Percentiles rank a stretch among this genome's conserved stretches.
Conservation (phyloP, 1,284 basidiomycete genomes). For the Golubevia pallescens region DNA sequence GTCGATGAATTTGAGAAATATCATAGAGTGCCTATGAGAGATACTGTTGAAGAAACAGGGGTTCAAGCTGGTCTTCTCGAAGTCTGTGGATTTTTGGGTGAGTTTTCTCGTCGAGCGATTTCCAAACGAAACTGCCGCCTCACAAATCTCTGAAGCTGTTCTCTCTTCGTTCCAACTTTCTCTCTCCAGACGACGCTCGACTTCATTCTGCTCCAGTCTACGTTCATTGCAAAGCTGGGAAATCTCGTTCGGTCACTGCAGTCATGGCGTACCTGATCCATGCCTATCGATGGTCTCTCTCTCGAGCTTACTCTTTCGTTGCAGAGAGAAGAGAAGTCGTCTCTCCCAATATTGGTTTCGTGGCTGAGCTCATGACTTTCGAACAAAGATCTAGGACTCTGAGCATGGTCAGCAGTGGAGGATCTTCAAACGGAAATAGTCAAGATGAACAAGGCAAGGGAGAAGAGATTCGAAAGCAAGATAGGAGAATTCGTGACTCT, state of each 20-base stretch:
- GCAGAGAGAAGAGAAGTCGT: conserved; percentile 87
- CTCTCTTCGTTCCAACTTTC: neutral
- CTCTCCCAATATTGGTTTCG: conserved; percentile 97
- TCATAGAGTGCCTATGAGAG: conserved; percentile 85
- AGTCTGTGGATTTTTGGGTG: conserved; percentile 84
- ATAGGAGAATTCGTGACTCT: no score
- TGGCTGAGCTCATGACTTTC: conserved; percentile 93
- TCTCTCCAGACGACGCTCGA: conserved; percentile 81
- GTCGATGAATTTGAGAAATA: conserved; percentile 78
- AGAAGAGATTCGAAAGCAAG: no score
- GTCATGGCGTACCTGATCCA: conserved; percentile 97
- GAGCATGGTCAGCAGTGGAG: no score
- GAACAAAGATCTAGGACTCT: no score
- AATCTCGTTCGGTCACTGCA: conserved; percentile 92
- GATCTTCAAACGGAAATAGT: no score
- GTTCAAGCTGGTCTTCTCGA: conserved; percentile 82
- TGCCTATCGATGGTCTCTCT: conserved; percentile 91
- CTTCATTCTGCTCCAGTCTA: conserved; percentile 86
- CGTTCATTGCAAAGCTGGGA: conserved; percentile 95
- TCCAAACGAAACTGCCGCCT: no score
- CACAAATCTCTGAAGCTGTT: neutral
- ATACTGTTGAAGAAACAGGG: conserved; percentile 90
- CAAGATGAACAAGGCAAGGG: no score
- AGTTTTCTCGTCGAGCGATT: conserved; percentile 50
- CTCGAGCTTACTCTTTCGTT: conserved; percentile 86